Conservation (phyloP, 2,329 filamentous ascomycete genomes). For the Talaromyces sp. region DNA sequence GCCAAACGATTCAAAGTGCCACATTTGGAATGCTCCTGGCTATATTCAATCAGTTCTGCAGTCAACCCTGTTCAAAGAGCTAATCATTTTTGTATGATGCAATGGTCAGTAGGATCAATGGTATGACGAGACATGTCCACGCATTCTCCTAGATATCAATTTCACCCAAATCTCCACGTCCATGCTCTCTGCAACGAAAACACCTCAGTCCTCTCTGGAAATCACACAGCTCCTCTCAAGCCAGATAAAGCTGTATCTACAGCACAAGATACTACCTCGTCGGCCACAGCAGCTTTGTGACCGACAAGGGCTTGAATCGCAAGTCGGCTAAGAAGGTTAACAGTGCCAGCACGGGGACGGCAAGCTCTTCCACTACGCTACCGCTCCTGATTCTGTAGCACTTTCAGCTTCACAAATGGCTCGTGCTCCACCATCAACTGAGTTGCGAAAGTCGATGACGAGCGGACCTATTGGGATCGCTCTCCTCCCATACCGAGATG, state of each 20-base stretch:
- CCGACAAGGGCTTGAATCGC: background rate
- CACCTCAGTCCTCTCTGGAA: constrained; percentile 5
- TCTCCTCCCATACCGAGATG: background rate
- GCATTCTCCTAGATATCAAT: background rate
- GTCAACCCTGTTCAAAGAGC: no score
- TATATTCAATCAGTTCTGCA: no score
- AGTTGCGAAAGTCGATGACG: background rate
- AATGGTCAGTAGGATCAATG: background rate
- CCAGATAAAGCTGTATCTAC: background rate
- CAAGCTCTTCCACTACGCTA: background rate
- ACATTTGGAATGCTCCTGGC: no score
- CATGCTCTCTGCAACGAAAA: background rate
- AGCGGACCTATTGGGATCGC: background rate
- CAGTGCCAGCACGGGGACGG: background rate
- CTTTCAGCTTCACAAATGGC: background rate
- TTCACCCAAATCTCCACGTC: background rate
- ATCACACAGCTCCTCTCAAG: constrained; percentile 2
- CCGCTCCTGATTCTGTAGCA: background rate
- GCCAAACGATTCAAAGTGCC: no score
- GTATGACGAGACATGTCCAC: background rate
- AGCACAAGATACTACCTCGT: constrained; percentile 5
- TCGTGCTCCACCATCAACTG: background rate
- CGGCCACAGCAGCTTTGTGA: background rate
- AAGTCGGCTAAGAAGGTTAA: background rate
- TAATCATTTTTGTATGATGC: background rate